Percentiles rank a stretch among this genome's conserved stretches.
Evolutionary conservation across 1,284 basidiomycete species (phyloP).

Genomic region (Sanghuangporus weigelae): DNA sequence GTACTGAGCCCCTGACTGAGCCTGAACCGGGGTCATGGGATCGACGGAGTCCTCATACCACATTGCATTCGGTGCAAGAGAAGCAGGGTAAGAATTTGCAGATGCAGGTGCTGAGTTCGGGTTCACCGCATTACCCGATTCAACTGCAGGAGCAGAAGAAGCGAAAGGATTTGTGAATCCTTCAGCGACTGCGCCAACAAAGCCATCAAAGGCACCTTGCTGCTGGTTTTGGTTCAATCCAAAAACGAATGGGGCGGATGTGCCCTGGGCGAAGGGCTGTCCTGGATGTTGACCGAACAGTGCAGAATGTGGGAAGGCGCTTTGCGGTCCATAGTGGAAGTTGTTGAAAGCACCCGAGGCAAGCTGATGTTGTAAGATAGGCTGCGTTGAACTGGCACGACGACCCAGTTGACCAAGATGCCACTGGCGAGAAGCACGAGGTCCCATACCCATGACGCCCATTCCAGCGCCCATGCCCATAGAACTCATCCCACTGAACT

Average conservation of each 20-base stretch:
- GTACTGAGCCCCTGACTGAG: background rate
- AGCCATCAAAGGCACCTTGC: slow-evolving; percentile 2
- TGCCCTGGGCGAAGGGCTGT: background rate
- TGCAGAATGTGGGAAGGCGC: background rate
- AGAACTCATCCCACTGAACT: slow-evolving; percentile 6
- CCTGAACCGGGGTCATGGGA: slow-evolving; percentile 9
- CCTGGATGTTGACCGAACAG: slow-evolving; percentile 1
- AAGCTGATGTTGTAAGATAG: slow-evolving; percentile 12
- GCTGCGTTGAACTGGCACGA: slow-evolving; percentile 17
- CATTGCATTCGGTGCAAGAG: slow-evolving; percentile 9
- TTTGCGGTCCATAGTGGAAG: background rate
- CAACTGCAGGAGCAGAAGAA: background rate
- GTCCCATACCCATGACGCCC: slow-evolving; percentile 7
- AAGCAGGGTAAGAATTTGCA: background rate
- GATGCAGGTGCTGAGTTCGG: background rate
- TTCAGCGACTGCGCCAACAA: slow-evolving; percentile 9
- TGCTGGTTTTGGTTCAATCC: background rate
- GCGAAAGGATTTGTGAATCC: slow-evolving; percentile 17
- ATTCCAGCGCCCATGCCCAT: slow-evolving; percentile 10
- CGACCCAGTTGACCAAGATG: slow-evolving; percentile 17
- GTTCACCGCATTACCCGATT: background rate
- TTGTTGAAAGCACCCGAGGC: slow-evolving; percentile 6
- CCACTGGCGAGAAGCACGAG: slow-evolving; percentile 10
- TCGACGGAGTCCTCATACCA: slow-evolving; percentile 14
- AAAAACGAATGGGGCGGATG: background rate